These are phyloP conservation scores for Candida saitoana DNA, from an alignment of 805 yeast species.

Conservation along the genomic window DNA sequence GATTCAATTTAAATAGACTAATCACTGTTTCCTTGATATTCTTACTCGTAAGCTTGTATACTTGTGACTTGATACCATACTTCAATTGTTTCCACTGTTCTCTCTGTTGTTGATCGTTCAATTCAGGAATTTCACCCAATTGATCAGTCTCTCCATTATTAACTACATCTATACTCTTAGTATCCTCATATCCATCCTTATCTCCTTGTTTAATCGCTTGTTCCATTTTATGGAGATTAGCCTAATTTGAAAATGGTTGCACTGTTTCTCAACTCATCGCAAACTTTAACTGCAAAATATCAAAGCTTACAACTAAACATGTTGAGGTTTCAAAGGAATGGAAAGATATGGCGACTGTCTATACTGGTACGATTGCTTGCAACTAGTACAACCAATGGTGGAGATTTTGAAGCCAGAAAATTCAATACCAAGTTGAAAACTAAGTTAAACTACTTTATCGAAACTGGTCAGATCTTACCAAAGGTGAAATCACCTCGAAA, in stretches of 20 bases:
- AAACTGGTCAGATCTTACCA: constrained; percentile 6
- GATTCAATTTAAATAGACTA: constrained; percentile 53
- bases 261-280: neutral
- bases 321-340: neutral
- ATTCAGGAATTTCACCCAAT: neutral
- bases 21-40: constrained; percentile 48
- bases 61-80: constrained; percentile 42
- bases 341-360: neutral
- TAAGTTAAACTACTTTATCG: constrained; percentile 3
- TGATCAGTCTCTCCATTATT: too few relatives aligned
- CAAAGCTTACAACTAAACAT: neutral
- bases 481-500: constrained; percentile 6
- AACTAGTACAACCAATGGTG: neutral
- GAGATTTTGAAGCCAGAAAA: neutral
- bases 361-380: neutral
- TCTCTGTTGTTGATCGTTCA: constrained; percentile 32
- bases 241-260: neutral
- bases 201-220: neutral
- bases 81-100: constrained; percentile 55
- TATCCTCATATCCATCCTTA: too few relatives aligned
- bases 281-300: neutral
- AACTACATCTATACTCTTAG: too few relatives aligned
- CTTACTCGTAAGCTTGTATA: constrained; percentile 42
- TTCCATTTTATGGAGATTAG: neutral
- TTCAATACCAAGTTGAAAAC: constrained; percentile 2